Conservation (phyloP, 768 basidiomycete genomes). For the Amanita rubescens region DNA sequence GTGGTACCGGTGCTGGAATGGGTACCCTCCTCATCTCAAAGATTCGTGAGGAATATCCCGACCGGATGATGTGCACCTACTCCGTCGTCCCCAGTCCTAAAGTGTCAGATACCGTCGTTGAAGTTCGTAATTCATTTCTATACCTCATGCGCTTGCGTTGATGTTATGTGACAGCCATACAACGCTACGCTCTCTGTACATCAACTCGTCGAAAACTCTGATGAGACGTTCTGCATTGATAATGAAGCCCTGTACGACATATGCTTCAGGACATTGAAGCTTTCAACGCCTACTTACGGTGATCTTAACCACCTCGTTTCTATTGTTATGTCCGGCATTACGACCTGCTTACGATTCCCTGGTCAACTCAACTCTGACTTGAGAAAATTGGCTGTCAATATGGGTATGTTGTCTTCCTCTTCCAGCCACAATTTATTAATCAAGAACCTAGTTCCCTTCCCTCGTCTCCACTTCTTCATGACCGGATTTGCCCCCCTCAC, state of each 20-base stretch:
- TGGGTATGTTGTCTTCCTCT: slow-evolving; percentile 54
- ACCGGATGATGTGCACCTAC: slow-evolving; percentile 99
- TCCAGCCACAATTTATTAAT: background rate
- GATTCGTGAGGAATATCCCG: slow-evolving; percentile 98
- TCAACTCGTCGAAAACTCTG: slow-evolving; percentile 98
- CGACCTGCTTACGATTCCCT: slow-evolving; percentile 98
- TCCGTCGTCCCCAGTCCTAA: slow-evolving; percentile 97
- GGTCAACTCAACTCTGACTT: slow-evolving; percentile 99
- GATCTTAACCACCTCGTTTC: slow-evolving; percentile 98
- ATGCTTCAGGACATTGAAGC: slow-evolving; percentile 96
- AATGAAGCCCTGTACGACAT: slow-evolving; percentile 99
- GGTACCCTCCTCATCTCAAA: slow-evolving; percentile 98
- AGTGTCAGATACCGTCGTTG: slow-evolving; percentile 98
- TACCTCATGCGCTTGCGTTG: background rate
- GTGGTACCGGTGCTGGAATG: slow-evolving; percentile 99
- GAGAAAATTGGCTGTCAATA: slow-evolving; percentile 97
- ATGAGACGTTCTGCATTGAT: slow-evolving; percentile 99
- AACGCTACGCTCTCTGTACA: slow-evolving; percentile 98
- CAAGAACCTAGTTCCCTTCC: slow-evolving; percentile 76
- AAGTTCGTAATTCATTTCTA: slow-evolving; percentile 38
- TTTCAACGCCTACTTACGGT: slow-evolving; percentile 91
- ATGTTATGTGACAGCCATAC: slow-evolving; percentile 62
- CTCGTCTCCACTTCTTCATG: slow-evolving; percentile 99
- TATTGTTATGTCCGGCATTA: slow-evolving; percentile 97
- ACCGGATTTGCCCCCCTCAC: slow-evolving; percentile 94